Evolutionary conservation across 495 filamentous ascomycete species (phyloP).

Genomic region (Thozetella sp.): DNA sequence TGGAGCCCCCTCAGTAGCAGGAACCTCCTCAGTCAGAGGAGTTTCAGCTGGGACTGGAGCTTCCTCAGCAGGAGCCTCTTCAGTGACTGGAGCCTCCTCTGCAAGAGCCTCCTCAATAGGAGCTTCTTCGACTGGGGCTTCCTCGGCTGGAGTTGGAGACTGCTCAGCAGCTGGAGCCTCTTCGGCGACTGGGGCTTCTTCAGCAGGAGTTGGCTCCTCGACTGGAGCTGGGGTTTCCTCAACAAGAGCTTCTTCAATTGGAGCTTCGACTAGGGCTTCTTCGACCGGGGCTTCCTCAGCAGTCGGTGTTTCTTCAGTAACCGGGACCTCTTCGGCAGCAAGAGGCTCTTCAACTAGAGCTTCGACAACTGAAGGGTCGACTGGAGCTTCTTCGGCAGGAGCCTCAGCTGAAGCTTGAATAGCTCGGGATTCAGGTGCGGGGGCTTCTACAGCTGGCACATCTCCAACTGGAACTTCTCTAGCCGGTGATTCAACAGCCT

Average conservation of each 20-base stretch:
- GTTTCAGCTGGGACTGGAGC: constrained; percentile 1
- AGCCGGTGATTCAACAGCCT: no score
- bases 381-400: constrained; percentile 10
- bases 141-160: constrained; percentile 4
- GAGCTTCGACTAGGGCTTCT: constrained; percentile 6
- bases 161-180: not conserved
- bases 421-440: no score
- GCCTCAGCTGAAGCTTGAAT: no score
- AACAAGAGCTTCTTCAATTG: constrained; percentile 12
- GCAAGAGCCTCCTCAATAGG: not conserved
- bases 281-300: not conserved
- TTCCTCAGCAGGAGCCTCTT: constrained; percentile 4
- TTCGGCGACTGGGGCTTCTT: not conserved
- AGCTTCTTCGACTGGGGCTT: constrained; percentile 1
- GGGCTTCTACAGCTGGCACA: no score
- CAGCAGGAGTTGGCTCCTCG: constrained; percentile 5
- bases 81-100: not conserved
- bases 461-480: no score
- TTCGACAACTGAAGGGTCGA: constrained; percentile 1
- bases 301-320: not conserved
- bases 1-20: not conserved
- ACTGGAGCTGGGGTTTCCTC: constrained; percentile 1
- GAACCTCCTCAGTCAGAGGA: constrained; percentile 3
- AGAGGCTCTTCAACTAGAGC: constrained; percentile 6
- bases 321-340: constrained; percentile 6